Percentiles rank a stretch among this genome's conserved stretches.
phyloP scores from a whole-genome alignment of 2,329 filamentous ascomycete species.

The Colletotrichum sansevieriae region DNA sequence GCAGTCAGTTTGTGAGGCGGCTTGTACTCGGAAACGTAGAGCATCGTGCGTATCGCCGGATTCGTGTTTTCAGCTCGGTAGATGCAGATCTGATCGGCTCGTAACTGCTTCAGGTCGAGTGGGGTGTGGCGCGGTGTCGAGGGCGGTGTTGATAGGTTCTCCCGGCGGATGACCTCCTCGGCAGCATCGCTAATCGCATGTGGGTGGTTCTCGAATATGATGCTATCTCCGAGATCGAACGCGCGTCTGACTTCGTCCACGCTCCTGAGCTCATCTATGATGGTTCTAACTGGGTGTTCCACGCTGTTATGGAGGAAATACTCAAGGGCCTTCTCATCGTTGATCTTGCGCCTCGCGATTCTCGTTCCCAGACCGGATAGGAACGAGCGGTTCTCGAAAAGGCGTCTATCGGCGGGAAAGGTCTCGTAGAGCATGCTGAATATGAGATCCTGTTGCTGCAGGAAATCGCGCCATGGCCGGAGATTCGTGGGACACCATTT shows the following conservation, averaged over 20 bases:
- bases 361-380: slow-evolving; percentile 44
- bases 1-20: slow-evolving; percentile 60
- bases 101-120: slow-evolving; percentile 43
- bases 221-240: slow-evolving; percentile 47
- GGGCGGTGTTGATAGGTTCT: slow-evolving; percentile 42
- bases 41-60: slow-evolving; percentile 42
- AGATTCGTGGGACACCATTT: slow-evolving; percentile 49
- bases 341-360: slow-evolving; percentile 34
- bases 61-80: slow-evolving; percentile 41
- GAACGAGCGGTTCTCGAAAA: slow-evolving; percentile 47
- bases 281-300: slow-evolving; percentile 48
- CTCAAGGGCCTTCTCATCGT: slow-evolving; percentile 49
- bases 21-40: slow-evolving; percentile 60
- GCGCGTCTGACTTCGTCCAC: slow-evolving; percentile 41
- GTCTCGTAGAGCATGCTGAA: slow-evolving; percentile 44
- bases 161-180: slow-evolving; percentile 47
- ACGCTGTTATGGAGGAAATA: slow-evolving; percentile 48
- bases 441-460: slow-evolving; percentile 44
- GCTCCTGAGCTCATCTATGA: slow-evolving; percentile 48
- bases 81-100: slow-evolving; percentile 47
- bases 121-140: background rate
- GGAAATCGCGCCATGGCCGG: slow-evolving; percentile 48
- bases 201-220: slow-evolving; percentile 51
- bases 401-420: slow-evolving; percentile 43
- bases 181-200: slow-evolving; percentile 46